Evolutionary conservation across 306 rosid genomes (phyloP).

Genomic region (Quercus robur): DNA sequence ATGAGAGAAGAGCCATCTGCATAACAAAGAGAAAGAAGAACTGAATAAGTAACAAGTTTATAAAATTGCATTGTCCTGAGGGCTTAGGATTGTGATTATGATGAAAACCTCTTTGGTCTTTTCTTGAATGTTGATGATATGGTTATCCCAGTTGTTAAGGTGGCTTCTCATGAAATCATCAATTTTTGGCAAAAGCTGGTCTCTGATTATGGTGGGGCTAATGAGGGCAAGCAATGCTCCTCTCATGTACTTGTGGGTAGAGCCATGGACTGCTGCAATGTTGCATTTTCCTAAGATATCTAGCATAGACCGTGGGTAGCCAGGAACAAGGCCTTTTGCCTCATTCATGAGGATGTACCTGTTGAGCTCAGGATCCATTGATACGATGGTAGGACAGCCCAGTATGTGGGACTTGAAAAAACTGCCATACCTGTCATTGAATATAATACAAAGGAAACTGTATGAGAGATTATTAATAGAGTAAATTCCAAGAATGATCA

Average conservation of each 20-base stretch:
- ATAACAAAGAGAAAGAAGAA: background rate
- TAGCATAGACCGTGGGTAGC: slow-evolving; percentile 93
- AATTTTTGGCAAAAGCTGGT: slow-evolving; percentile 71
- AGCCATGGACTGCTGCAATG: slow-evolving; percentile 97
- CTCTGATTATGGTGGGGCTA: slow-evolving; percentile 62
- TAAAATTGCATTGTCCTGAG: background rate
- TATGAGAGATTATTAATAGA: slow-evolving; percentile 15
- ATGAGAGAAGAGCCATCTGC: slow-evolving; percentile 88
- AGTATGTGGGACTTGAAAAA: slow-evolving; percentile 94
- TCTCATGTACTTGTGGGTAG: slow-evolving; percentile 89
- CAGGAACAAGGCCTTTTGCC: slow-evolving; percentile 92
- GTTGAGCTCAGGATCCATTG: slow-evolving; percentile 94
- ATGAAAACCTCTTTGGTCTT: slow-evolving; percentile 76
- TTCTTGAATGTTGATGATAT: slow-evolving; percentile 80
- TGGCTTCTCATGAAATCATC: slow-evolving; percentile 77
- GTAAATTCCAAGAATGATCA: slow-evolving; percentile 32
- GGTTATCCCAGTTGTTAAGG: slow-evolving; percentile 54
- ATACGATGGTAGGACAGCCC: slow-evolving; percentile 94
- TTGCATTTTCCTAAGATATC: slow-evolving; percentile 86
- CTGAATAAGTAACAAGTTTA: background rate
- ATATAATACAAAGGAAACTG: slow-evolving; percentile 17
- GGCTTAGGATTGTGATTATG: background rate
- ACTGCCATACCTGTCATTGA: slow-evolving; percentile 74
- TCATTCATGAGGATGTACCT: slow-evolving; percentile 88
- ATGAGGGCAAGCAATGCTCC: slow-evolving; percentile 79